Evolutionary conservation across 352 stramenopile genomes (phyloP), one percentile per base, ranked within the genome.

Genomic region (Pythium insidiosum): DNA sequence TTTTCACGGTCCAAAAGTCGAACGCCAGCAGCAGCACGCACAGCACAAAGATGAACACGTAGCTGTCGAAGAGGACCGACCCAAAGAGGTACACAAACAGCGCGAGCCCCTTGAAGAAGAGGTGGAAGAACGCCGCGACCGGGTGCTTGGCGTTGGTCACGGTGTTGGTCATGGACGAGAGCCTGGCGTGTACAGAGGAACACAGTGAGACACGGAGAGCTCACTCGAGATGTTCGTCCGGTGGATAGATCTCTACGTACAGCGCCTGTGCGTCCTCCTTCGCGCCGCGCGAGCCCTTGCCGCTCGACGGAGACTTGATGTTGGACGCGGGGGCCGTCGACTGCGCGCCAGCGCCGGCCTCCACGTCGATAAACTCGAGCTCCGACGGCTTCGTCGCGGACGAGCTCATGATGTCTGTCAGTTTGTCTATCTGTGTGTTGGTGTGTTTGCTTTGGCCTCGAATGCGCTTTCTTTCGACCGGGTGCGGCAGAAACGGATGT

Each of bases 1-100:
- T 95, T 70, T 99, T 99, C 23, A 98, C 95, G 0, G 95, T 96
- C 95, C 95, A 99, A 64, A 99, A 99, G 68, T 99, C 96, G 38
- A 97, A 97, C 7, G 95, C 90, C 25, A 98, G 52, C 2, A 98
- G 63, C 16, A 99, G 55, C 36, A 99, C 97, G 63, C 90, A 98
- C 15, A 98, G 55, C 19, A 99, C 95, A 21, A 97, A 98, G 49
- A 98, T 83, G 53, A 98, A 96, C 30, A 98, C 87, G 51, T 96
- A 98, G 73, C 92, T 97, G 50, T 73, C 76, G 47, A 84, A 87
- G 58, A 96, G 65, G 33, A 95, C 66, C 33, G 65, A 66, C n/a
- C 91, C 91, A 50, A 98, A 97, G 19, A 98, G 66, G 66, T 99
- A 99, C 42, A 98, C 47, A 24, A 92, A 71, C 22, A 98, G 50